Percentiles rank a stretch among this genome's conserved stretches.
Conservation (phyloP, 805 yeast genomes). For the Suhomyces vadensis region DNA sequence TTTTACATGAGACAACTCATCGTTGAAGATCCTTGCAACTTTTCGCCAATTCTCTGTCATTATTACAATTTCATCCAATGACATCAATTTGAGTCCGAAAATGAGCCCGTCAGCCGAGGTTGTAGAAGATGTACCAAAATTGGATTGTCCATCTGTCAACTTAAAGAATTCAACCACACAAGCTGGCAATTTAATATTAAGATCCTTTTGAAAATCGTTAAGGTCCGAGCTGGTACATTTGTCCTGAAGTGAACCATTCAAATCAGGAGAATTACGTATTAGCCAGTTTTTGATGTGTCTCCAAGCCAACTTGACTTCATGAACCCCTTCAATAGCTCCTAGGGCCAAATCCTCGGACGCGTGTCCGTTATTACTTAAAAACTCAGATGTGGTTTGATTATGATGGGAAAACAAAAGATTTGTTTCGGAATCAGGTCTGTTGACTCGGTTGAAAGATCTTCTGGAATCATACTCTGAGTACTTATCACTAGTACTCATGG, state of each 20-base stretch:
- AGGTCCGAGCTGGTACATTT: conserved; percentile 82
- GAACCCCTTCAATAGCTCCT: conserved; percentile 49
- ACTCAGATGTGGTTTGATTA: conserved; percentile 23
- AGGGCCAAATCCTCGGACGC: conserved; percentile 28
- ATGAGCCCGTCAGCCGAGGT: conserved; percentile 67
- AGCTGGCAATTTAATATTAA: conserved; percentile 70
- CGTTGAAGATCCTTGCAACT: conserved; percentile 49
- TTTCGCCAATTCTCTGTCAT: conserved; percentile 86
- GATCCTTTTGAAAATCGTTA: conserved; percentile 78
- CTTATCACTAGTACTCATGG: conserved; percentile 65
- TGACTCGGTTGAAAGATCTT: conserved; percentile 44
- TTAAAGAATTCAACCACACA: conserved; percentile 79
- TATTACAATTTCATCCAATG: conserved; percentile 74
- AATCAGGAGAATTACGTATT: conserved; percentile 73
- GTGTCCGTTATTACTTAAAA: conserved; percentile 22
- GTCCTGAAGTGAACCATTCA: conserved; percentile 72
- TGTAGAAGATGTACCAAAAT: conserved; percentile 60
- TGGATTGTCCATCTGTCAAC: conserved; percentile 84
- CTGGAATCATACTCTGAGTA: conserved; percentile 65
- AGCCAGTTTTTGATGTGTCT: conserved; percentile 86
- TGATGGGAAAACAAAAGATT: conserved; percentile 31
- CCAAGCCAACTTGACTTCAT: conserved; percentile 82
- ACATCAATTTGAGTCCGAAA: conserved; percentile 78
- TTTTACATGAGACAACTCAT: conserved; percentile 23
- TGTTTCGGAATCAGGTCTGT: conserved; percentile 41